Conservation (phyloP, 805 yeast genomes). For the Nakazawaea sp. region DNA sequence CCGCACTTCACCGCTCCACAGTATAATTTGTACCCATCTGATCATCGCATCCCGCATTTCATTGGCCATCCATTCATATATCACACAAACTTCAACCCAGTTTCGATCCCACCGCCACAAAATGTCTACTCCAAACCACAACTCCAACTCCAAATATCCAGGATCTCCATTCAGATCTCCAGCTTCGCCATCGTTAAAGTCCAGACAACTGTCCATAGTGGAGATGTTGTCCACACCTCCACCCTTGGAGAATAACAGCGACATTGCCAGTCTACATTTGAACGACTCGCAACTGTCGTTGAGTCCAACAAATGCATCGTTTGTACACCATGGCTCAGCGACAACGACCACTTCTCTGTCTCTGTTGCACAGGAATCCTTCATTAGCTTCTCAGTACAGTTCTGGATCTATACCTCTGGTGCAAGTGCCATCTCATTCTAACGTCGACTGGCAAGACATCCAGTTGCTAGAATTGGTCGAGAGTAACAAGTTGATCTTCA, state of each 20-base stretch:
- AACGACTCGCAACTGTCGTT: constrained; percentile 2
- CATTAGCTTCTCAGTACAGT: constrained; percentile 23
- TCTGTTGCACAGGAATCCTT: constrained; percentile 22
- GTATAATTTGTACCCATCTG: no score
- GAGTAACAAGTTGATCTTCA: constrained; percentile 65
- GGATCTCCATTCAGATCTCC: constrained; percentile 31
- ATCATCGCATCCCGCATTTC: no score
- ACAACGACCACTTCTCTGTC: background rate
- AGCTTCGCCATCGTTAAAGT: constrained; percentile 24
- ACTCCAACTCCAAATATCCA: constrained; percentile 25
- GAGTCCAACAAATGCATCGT: constrained; percentile 4
- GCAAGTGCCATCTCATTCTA: constrained; percentile 17
- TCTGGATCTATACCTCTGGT: constrained; percentile 19
- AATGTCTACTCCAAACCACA: no score
- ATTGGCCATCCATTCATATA: no score
- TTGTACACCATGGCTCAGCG: constrained; percentile 6
- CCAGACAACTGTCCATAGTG: constrained; percentile 62
- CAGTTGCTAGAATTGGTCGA: constrained; percentile 70
- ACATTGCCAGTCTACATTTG: constrained; percentile 13
- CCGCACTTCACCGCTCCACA: no score
- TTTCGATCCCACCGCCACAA: no score
- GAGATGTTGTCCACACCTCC: constrained; percentile 76
- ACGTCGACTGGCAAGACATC: constrained; percentile 64
- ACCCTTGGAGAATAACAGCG: constrained; percentile 33
- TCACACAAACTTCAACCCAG: no score